A percentile compares a stretch with the other conserved stretches of the same genome.
These are phyloP conservation scores for Macrocystidia cucumis DNA, from an alignment of 1,284 basidiomycete species.

Conservation along the genomic window DNA sequence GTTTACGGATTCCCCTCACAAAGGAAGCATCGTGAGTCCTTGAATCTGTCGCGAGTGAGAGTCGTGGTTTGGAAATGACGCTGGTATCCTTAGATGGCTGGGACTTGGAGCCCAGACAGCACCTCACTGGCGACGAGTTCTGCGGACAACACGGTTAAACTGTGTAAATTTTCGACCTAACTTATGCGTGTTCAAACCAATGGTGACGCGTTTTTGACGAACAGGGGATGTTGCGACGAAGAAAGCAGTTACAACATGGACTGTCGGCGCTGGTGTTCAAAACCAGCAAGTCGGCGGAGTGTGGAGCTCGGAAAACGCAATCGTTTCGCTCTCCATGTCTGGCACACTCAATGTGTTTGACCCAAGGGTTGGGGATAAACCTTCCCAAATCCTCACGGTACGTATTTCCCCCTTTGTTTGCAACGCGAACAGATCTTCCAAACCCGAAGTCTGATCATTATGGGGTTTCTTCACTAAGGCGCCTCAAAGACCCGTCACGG, in stretches of 20 bases:
- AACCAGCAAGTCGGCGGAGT: conserved; percentile 88
- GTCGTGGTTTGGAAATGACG: background rate
- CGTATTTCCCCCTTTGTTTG: conserved; percentile 10
- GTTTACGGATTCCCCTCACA: conserved; percentile 57
- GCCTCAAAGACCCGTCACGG: conserved; percentile 76
- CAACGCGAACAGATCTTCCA: background rate
- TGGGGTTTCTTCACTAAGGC: conserved; percentile 38
- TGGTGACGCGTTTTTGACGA: conserved; percentile 1
- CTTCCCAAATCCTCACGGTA: conserved; percentile 57
- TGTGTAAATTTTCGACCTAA: conserved; percentile 69
- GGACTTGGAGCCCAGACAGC: conserved; percentile 72
- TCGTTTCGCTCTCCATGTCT: conserved; percentile 82
- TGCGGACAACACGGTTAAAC: conserved; percentile 82
- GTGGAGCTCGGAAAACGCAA: conserved; percentile 66
- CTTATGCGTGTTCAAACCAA: background rate
- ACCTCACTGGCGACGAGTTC: conserved; percentile 75
- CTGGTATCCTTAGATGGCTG: conserved; percentile 51
- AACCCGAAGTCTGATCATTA: background rate
- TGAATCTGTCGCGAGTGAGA: background rate
- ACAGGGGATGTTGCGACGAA: conserved; percentile 75
- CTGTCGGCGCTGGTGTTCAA: conserved; percentile 59
- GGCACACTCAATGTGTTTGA: conserved; percentile 87
- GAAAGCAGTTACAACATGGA: conserved; percentile 64
- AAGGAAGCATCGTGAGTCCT: conserved; percentile 68
- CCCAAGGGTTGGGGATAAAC: conserved; percentile 53